Conservation (phyloP, 306 rosid genomes). For the cucumber (Cucumis sativus) region Cucumber_9930_V3 NC_026661.2:22265001-22265500, state of each 20-base stretch:
- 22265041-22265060: background rate
- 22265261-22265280: background rate
- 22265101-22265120: background rate
- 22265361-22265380: conserved; percentile 70
- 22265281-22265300: background rate
- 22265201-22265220: background rate
- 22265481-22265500: conserved; percentile 64
- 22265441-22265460: background rate
- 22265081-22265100: background rate
- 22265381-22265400: background rate
- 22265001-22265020: too few species aligned
- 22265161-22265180: background rate
- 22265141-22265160: background rate
- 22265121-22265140: background rate
- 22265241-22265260: too few species aligned
- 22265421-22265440: background rate
- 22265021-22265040: background rate
- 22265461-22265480: conserved; percentile 62
- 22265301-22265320: conserved; percentile 50
- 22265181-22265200: background rate
- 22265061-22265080: background rate
- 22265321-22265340: conserved; percentile 84
- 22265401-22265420: background rate
- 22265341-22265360: conserved; percentile 79
- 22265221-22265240: background rate